Evolutionary conservation across 2,329 filamentous ascomycete species (phyloP).

Genomic region (Pseudovirgaria hyperparasitica): DNA sequence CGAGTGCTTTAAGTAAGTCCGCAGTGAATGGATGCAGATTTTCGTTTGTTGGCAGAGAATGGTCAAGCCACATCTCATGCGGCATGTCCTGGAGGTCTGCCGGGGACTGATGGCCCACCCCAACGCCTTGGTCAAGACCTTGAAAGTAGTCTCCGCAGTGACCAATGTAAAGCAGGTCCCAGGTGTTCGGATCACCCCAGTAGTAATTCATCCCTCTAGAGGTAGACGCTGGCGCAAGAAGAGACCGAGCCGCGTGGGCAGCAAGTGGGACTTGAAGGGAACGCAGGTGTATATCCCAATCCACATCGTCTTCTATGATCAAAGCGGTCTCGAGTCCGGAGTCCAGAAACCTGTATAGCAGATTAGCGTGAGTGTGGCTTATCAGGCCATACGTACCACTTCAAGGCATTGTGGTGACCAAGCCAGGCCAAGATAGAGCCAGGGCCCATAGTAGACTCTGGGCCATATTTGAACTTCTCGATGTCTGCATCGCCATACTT

Average conservation of each 20-base stretch:
- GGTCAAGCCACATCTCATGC: conserved; percentile 23
- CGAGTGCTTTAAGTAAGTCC: conserved; percentile 21
- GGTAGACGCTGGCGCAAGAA: conserved; percentile 19
- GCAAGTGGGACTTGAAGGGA: conserved; percentile 29
- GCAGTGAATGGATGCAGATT: conserved; percentile 29
- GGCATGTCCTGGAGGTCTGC: conserved; percentile 20
- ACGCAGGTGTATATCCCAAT: conserved; percentile 32
- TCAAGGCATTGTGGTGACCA: conserved; percentile 30
- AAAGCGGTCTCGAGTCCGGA: conserved; percentile 29
- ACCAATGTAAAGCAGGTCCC: conserved; percentile 33
- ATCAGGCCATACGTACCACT: conserved; percentile 20
- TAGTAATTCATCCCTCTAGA: conserved; percentile 24
- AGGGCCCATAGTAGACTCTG: conserved; percentile 18
- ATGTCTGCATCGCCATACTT: conserved; percentile 29
- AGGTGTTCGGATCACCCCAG: conserved; percentile 26
- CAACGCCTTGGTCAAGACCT: conserved; percentile 11
- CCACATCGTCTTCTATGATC: conserved; percentile 33
- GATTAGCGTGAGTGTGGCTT: no score
- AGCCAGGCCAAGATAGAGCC: conserved; percentile 32
- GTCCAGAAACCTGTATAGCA: conserved; percentile 27
- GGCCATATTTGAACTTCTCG: conserved; percentile 21
- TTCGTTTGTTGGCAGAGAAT: conserved; percentile 21
- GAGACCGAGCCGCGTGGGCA: conserved; percentile 25
- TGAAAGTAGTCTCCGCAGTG: conserved; percentile 32
- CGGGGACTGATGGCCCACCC: conserved; percentile 8